Evolutionary conservation across 805 yeast species (phyloP).

Genomic region (Tetrapisispora iriomotensis): DNA sequence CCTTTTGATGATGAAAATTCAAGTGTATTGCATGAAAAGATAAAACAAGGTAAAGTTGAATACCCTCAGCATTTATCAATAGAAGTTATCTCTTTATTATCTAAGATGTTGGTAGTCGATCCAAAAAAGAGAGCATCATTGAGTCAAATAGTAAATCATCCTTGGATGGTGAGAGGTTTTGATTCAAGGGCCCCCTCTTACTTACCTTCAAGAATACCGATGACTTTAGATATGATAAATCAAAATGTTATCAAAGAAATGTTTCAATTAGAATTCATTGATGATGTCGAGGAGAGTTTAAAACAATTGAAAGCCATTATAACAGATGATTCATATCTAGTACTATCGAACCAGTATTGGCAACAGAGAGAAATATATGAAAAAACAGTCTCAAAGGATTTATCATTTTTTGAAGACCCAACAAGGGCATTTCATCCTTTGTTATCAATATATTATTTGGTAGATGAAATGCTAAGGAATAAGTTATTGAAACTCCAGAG

Average conservation of each 20-base stretch:
- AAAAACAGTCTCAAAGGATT: slow-evolving; percentile 1
- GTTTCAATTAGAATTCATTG: slow-evolving; percentile 68
- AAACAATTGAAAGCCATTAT: slow-evolving; percentile 50
- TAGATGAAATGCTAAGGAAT: slow-evolving; percentile 71
- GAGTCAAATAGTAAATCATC: slow-evolving; percentile 72
- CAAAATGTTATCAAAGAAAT: slow-evolving; percentile 63
- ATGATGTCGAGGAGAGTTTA: slow-evolving; percentile 44
- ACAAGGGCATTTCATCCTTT: slow-evolving; percentile 83
- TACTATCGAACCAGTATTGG: slow-evolving; percentile 25
- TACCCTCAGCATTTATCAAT: slow-evolving; percentile 75
- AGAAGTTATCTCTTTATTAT: slow-evolving; percentile 70
- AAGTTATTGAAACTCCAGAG: slow-evolving; percentile 43
- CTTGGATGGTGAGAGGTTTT: slow-evolving; percentile 90
- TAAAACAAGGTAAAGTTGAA: slow-evolving; percentile 84
- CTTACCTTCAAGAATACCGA: slow-evolving; percentile 70
- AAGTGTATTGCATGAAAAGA: slow-evolving; percentile 83
- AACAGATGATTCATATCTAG: slow-evolving; percentile 49
- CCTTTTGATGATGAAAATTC: slow-evolving; percentile 96
- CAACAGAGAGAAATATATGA: slow-evolving; percentile 8
- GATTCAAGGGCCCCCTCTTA: slow-evolving; percentile 62
- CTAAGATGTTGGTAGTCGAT: slow-evolving; percentile 87
- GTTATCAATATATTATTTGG: slow-evolving; percentile 75
- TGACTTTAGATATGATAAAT: slow-evolving; percentile 32
- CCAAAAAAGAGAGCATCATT: slow-evolving; percentile 73
- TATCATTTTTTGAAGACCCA: slow-evolving; percentile 46